Evolutionary conservation across 75 land plant species (phyloP).

Genomic region (Cupressus sempervirens): DNA sequence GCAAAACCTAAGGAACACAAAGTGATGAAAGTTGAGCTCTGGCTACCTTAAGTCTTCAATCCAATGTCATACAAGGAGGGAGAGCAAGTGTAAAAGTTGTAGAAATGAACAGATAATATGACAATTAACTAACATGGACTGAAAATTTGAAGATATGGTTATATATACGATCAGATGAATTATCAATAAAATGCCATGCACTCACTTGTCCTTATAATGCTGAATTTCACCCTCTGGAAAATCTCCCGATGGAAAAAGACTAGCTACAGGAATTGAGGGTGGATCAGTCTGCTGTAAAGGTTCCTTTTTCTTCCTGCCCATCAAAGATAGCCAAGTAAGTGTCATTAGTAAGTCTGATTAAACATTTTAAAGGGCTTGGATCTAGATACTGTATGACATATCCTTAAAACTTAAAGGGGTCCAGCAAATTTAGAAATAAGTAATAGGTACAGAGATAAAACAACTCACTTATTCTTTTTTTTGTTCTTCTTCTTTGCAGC

Average conservation of each 20-base stretch:
- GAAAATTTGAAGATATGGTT: background rate
- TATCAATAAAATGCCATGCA: background rate
- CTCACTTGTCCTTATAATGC: conserved; percentile 94
- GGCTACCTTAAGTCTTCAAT: background rate
- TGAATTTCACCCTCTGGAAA: conserved; percentile 98
- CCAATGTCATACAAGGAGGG: background rate
- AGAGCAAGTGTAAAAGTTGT: background rate
- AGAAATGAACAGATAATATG: background rate
- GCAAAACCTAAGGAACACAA: background rate
- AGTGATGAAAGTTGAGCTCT: background rate
- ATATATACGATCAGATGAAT: background rate
- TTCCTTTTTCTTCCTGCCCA: conserved; percentile 78
- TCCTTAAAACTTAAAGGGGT: background rate
- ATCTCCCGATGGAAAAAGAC: conserved; percentile 89
- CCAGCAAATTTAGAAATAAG: background rate
- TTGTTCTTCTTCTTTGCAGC: conserved; percentile 91
- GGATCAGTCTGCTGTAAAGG: conserved; percentile 81
- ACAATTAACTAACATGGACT: background rate
- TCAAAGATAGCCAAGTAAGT: background rate
- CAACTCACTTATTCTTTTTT: conserved; percentile 83
- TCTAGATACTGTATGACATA: background rate
- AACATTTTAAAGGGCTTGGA: background rate
- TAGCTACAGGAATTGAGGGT: conserved; percentile 83
- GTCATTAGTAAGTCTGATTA: background rate
- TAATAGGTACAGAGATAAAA: conserved; percentile 2